Conservation (phyloP, 2,329 filamentous ascomycete genomes). For the Cladophialophora immunda region DNA sequence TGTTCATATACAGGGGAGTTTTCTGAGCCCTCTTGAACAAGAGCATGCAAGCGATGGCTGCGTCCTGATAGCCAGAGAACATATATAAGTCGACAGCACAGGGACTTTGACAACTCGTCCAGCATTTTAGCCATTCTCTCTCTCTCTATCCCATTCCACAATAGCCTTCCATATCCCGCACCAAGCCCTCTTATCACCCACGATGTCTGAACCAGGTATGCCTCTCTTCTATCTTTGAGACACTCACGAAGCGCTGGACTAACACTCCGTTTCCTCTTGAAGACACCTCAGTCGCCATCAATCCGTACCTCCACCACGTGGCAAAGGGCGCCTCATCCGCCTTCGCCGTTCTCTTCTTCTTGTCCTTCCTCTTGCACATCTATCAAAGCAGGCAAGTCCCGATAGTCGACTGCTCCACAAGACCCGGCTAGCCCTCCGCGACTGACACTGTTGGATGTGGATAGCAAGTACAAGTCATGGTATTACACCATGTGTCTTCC, state of each 20-base stretch:
- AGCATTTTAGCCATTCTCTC: no score
- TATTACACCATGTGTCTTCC: slow-evolving; percentile 4
- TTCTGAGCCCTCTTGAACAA: no score
- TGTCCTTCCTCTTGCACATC: slow-evolving; percentile 3
- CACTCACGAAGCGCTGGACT: background rate
- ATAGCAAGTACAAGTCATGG: slow-evolving; percentile 4
- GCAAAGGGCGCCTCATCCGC: slow-evolving; percentile 15
- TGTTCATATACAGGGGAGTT: no score
- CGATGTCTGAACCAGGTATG: background rate
- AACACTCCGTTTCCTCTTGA: background rate
- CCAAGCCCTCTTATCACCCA: background rate
- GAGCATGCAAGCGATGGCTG: no score
- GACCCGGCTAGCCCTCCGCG: no score
- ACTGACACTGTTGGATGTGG: background rate
- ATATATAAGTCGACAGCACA: no score
- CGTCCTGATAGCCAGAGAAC: no score
- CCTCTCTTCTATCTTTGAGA: no score
- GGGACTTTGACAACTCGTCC: no score
- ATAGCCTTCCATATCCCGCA: background rate
- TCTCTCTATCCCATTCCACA: no score
- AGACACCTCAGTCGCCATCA: background rate
- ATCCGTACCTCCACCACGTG: slow-evolving; percentile 10
- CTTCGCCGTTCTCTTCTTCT: slow-evolving; percentile 13
- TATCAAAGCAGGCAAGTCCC: slow-evolving; percentile 16
- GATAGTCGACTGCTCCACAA: background rate